Percentiles rank a stretch among this genome's conserved stretches.
phyloP scores from a whole-genome alignment of 1,139 yeast species.

The Eremothecium gossypii region DNA sequence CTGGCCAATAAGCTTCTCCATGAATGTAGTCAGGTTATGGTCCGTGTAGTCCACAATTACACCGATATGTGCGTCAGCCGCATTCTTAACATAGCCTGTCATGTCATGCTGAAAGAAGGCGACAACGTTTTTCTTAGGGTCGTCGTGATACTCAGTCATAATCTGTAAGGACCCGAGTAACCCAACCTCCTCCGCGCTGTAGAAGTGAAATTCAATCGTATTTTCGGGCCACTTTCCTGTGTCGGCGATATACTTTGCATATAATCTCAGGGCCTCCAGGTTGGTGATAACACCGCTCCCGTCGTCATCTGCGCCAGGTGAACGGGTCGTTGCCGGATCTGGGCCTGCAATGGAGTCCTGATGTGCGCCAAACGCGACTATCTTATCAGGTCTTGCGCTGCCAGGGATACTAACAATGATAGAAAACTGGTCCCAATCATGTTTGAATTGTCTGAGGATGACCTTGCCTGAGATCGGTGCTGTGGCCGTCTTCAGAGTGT shows the following conservation, averaged over 20 bases:
- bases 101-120: slow-evolving; percentile 93
- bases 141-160: slow-evolving; percentile 43
- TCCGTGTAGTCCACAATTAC: slow-evolving; percentile 70
- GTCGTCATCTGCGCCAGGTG: slow-evolving; percentile 97
- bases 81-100: slow-evolving; percentile 73
- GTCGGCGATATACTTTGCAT: slow-evolving; percentile 31
- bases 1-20: slow-evolving; percentile 48
- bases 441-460: slow-evolving; percentile 37
- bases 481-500: slow-evolving; percentile 38
- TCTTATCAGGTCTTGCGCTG: slow-evolving; percentile 34
- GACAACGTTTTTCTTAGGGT: slow-evolving; percentile 41
- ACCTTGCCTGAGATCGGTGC: slow-evolving; percentile 29
- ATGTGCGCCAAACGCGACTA: slow-evolving; percentile 80
- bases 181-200: slow-evolving; percentile 94
- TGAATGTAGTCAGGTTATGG: slow-evolving; percentile 47
- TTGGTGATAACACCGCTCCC: slow-evolving; percentile 82
- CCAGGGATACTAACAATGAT: slow-evolving; percentile 39
- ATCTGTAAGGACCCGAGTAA: slow-evolving; percentile 78
- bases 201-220: slow-evolving; percentile 86
- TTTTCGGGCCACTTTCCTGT: slow-evolving; percentile 42
- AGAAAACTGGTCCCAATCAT: slow-evolving; percentile 53
- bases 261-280: slow-evolving; percentile 62
- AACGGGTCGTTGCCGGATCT: slow-evolving; percentile 57
- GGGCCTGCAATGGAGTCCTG: slow-evolving; percentile 75
- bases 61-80: slow-evolving; percentile 67